Base-by-base conservation (phyloP, 2,329 filamentous ascomycete genomes). In the Colletotrichum viniferum region DNA sequence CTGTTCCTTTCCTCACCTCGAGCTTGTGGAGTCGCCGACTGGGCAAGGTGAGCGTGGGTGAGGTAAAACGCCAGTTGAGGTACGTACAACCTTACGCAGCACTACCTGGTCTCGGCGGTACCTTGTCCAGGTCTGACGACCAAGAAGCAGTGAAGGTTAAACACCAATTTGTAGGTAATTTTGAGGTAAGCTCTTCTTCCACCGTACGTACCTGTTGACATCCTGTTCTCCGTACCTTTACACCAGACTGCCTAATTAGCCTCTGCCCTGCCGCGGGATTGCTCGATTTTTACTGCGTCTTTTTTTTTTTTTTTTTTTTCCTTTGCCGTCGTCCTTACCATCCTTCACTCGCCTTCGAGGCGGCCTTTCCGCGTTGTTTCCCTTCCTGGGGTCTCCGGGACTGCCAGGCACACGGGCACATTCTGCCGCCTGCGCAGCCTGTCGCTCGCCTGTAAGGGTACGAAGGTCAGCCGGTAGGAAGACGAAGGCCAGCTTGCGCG, bases 141-240 rank as follows among this genome's bases (percentile, higher is more conserved):
- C 69, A 73, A 68, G 63, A 56, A 64, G 63, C 55, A 38, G 48
- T 56, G 36, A 34, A 68, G 36, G 69, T 66, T 64, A 64, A 61
- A 63, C 63, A 63, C 36, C 58, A 69, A 52, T 69, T 76, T 69
- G 73, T 68, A 76, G 73, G 73, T 76, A 76, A 76, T 73, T 66
- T 64, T 63, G 67, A 73, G 58, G 69, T 76, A 76, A 76, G 64
- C 38, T 69, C 58, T 63, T 76, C 64, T 63, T 73, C 69, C 36
- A 36, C 21, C 14, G 21, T 36, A n/a, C 73, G 69, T 73, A 73
- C 70, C 58, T 36, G 9, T 73, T 55, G 69, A 76, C 73, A 63
- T 58, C 21, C 16, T 43, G 16, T 34, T 62, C 43, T 24, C 43
- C 34, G 63, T 73, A 75, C 69, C 63, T 69, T 60, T 52, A 52